Percentiles rank a stretch among this genome's conserved stretches.
Conservation (phyloP, 257 asterid genomes). For the Solanum raphanifolium region DNA sequence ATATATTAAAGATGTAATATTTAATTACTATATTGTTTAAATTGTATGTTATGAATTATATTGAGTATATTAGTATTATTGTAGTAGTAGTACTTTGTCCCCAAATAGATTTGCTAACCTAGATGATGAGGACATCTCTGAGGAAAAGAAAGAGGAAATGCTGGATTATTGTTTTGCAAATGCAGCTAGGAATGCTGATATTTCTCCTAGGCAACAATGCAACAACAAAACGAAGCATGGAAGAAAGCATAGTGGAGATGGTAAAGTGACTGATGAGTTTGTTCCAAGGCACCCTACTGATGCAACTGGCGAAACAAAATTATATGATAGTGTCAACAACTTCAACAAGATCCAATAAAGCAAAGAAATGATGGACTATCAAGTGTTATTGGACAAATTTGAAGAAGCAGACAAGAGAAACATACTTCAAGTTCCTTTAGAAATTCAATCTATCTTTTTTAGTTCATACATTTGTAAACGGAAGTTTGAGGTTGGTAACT, state of each 20-base stretch:
- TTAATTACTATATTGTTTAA: neutral
- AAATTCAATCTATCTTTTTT: no score
- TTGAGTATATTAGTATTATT: neutral
- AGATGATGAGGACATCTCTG: neutral
- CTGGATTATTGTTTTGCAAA: no score
- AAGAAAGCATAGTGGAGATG: neutral
- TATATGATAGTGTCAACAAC: neutral
- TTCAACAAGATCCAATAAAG: neutral
- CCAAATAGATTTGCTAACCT: neutral
- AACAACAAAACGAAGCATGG: neutral
- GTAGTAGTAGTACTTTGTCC: neutral
- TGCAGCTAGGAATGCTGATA: neutral
- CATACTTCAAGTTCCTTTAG: no score
- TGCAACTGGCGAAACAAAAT: neutral
- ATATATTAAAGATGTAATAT: neutral
- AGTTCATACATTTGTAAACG: neutral
- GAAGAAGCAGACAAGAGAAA: neutral
- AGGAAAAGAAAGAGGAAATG: neutral
- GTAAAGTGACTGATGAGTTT: neutral
- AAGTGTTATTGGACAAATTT: neutral
- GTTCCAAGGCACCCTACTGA: neutral
- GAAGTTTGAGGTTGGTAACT: neutral
- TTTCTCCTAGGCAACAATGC: neutral
- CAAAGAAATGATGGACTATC: neutral
- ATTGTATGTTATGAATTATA: neutral